Percentiles rank a stretch among this genome's conserved stretches.
These are phyloP conservation scores for Endothia cerciana DNA, from an alignment of 2,329 filamentous ascomycete genomes.

Conservation along the genomic window DNA sequence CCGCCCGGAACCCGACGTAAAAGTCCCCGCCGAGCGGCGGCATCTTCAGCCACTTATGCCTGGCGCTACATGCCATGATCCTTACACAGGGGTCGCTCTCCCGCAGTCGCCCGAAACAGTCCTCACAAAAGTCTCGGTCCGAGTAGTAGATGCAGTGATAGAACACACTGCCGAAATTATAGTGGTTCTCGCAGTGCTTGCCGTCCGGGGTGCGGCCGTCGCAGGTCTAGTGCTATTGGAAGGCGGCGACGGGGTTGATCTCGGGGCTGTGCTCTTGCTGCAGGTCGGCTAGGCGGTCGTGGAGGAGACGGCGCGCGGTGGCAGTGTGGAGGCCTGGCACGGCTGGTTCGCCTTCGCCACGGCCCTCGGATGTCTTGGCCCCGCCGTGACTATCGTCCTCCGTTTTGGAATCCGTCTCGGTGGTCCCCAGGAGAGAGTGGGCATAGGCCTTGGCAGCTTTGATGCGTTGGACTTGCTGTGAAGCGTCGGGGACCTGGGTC, in stretches of 20 bases:
- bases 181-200: conserved; percentile 15
- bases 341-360: background rate
- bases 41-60: conserved; percentile 31
- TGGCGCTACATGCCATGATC: conserved; percentile 28
- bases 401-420: background rate
- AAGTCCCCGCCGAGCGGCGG: conserved; percentile 22
- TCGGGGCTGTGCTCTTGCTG: conserved; percentile 1
- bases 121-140: conserved; percentile 30
- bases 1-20: conserved; percentile 25
- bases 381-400: background rate
- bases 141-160: conserved; percentile 32
- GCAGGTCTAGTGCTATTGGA: background rate
- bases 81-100: conserved; percentile 4
- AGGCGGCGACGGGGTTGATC: background rate
- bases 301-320: background rate
- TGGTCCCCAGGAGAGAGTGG: conserved; percentile 24
- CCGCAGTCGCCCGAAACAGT: conserved; percentile 31
- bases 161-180: conserved; percentile 19
- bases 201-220: conserved; percentile 3
- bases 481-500: conserved; percentile 22
- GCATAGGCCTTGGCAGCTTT: conserved; percentile 28
- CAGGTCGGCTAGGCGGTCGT: background rate
- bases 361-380: background rate
- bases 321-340: background rate
- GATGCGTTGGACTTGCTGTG: conserved; percentile 29